Conservation (phyloP, 768 basidiomycete genomes). For the Boletus subcaerulescens region DNA sequence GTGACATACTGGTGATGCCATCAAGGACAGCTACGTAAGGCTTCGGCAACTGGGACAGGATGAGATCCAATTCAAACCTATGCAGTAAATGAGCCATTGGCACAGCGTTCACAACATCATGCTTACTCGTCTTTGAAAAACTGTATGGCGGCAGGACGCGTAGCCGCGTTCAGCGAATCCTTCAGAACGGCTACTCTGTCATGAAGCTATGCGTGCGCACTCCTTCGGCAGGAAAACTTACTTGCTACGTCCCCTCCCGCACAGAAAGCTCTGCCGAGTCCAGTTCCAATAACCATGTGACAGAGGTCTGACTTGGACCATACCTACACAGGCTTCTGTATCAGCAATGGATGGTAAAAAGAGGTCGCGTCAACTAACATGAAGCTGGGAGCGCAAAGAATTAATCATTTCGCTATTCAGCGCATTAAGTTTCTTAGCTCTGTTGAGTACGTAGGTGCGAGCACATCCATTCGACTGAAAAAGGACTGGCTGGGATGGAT, state of each 20-base stretch:
- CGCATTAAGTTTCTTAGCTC: slow-evolving; percentile 78
- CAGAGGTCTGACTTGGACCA: slow-evolving; percentile 73
- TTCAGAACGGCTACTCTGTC: slow-evolving; percentile 50
- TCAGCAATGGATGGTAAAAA: slow-evolving; percentile 5
- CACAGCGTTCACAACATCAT: slow-evolving; percentile 7
- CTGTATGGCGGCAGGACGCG: slow-evolving; percentile 62
- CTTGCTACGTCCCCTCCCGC: slow-evolving; percentile 93
- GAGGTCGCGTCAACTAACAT: slow-evolving; percentile 45
- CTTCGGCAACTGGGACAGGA: slow-evolving; percentile 67
- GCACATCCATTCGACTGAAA: slow-evolving; percentile 65
- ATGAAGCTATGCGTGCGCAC: slow-evolving; percentile 4
- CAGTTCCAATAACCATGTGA: slow-evolving; percentile 69
- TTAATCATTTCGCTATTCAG: slow-evolving; percentile 78
- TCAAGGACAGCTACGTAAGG: slow-evolving; percentile 92
- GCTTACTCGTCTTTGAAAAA: slow-evolving; percentile 91
- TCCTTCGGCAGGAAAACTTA: slow-evolving; percentile 38
- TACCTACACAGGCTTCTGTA: slow-evolving; percentile 44
- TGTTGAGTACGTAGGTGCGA: slow-evolving; percentile 76
- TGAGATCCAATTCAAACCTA: slow-evolving; percentile 80
- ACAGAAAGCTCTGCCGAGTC: slow-evolving; percentile 79
- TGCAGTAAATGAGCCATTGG: slow-evolving; percentile 10
- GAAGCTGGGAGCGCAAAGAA: slow-evolving; percentile 66
- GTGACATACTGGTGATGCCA: slow-evolving; percentile 78
- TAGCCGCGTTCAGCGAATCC: slow-evolving; percentile 47
- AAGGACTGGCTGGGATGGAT: slow-evolving; percentile 46